Percentiles rank a stretch among this genome's conserved stretches.
These are phyloP conservation scores for Malassezia obtusa DNA, from an alignment of 1,284 basidiomycete genomes.

Conservation along the genomic window DNA sequence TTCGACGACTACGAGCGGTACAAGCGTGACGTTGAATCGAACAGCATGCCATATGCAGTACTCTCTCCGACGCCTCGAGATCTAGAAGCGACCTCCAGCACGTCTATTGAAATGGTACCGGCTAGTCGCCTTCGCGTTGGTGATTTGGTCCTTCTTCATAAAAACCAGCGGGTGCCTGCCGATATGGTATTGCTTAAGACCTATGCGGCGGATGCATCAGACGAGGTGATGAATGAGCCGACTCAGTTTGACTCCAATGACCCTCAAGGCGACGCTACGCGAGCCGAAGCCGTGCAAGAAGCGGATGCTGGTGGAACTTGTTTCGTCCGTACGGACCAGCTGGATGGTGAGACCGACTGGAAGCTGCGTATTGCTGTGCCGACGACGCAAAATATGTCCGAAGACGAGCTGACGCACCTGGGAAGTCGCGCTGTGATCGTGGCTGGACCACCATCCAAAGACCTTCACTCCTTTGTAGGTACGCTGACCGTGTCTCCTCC, in stretches of 20 bases:
- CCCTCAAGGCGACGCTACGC: background rate
- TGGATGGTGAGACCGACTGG: slow-evolving; percentile 99
- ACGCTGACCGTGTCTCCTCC: slow-evolving; percentile 67
- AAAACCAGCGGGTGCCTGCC: slow-evolving; percentile 92
- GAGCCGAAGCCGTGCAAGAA: background rate
- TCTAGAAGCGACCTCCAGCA: background rate
- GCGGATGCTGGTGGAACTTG: slow-evolving; percentile 69
- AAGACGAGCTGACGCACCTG: slow-evolving; percentile 59
- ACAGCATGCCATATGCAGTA: slow-evolving; percentile 79
- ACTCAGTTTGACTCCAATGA: slow-evolving; percentile 14
- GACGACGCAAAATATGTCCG: slow-evolving; percentile 65
- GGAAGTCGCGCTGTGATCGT: slow-evolving; percentile 26
- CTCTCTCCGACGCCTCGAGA: slow-evolving; percentile 50
- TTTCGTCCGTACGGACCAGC: slow-evolving; percentile 93
- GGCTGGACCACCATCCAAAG: slow-evolving; percentile 91
- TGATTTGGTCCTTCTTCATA: slow-evolving; percentile 81
- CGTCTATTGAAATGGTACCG: slow-evolving; percentile 51
- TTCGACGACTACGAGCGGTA: slow-evolving; percentile 94
- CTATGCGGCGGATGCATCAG: slow-evolving; percentile 44
- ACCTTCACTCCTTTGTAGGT: slow-evolving; percentile 90
- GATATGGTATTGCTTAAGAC: slow-evolving; percentile 85
- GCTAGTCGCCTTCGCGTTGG: slow-evolving; percentile 83
- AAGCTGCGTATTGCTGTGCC: slow-evolving; percentile 84
- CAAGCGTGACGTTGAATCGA: slow-evolving; percentile 81
- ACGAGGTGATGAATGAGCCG: slow-evolving; percentile 10